Evolutionary conservation across 345 rosid genomes (phyloP), one percentile per base, ranked within the genome.

Genomic region (Cardamine chenopodiifolia): DNA sequence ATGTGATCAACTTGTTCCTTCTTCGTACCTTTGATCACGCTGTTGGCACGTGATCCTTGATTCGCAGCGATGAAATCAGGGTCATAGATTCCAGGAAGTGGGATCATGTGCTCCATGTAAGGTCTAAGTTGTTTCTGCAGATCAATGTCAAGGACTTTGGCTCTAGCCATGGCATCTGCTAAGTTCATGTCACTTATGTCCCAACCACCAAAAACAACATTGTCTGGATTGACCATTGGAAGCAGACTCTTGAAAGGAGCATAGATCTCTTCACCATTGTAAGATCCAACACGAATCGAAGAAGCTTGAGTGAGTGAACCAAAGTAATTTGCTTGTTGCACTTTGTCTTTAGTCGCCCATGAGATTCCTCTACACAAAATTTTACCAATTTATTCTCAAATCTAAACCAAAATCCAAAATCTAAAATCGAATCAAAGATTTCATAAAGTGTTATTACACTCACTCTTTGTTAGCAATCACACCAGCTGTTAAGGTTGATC

Each of bases 161-260:
- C 98, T 83, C 98, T 90, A 17, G 88, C 94, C 99, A 96, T 96
- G 12, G 99, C 87, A 66, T 96, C 99, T 22, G 98, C 99, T 64
- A 96, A 76, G 82, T 90, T 96, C 98, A 90, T 88, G 79, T 90
- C 85, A 71, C 96, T 96, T 56, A 96, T 96, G 84, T 96, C 99
- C 99, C 99, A 96, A 44, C 99, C 98, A 23, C 97, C 99, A 78
- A 92, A 89, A 61, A 96, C 96, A 56, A 96, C 79, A 47, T 90
- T 86, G 74, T 92, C 96, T 0, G 98, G 99, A 79, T 88, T 96
- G 82, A 90, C 99, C 99, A 92, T 85, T 29, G 99, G 99, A 23
- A 92, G 87, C 8, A 95, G 92, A 82, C 97, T 95, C 88, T 90
- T 95, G 79, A 95, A 95, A 25, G 99, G 99, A 71, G 98, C 98